A percentile compares a stretch with the other conserved stretches of the same genome.
phyloP scores from a whole-genome alignment of 2,329 filamentous ascomycete species.

The Fusarium lyarnte region DNA sequence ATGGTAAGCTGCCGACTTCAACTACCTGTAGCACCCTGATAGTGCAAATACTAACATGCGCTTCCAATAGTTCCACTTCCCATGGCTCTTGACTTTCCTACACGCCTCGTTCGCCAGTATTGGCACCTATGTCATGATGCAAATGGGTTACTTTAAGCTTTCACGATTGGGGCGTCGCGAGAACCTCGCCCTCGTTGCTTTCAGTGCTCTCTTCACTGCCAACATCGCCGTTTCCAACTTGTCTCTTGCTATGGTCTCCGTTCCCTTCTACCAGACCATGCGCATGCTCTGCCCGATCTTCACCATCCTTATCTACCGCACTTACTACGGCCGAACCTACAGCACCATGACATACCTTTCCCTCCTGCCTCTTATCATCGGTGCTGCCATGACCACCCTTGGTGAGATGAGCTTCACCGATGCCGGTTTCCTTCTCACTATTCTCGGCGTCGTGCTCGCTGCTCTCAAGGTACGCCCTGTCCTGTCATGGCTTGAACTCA shows the following conservation, averaged over 20 bases:
- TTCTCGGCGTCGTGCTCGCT: conserved; percentile 64
- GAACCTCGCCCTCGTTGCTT: conserved; percentile 64
- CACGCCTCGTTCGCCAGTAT: conserved; percentile 66
- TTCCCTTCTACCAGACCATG: conserved; percentile 74
- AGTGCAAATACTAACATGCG: conserved; percentile 28
- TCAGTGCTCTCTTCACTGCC: conserved; percentile 69
- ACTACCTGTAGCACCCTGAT: too few relatives aligned
- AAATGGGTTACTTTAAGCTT: conserved; percentile 62
- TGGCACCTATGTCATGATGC: conserved; percentile 64
- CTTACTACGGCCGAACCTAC: conserved; percentile 65
- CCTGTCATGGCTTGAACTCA: too few relatives aligned
- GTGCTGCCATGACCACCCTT: conserved; percentile 67
- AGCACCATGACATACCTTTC: conserved; percentile 66
- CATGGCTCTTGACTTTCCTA: conserved; percentile 68
- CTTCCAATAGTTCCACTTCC: conserved; percentile 61
- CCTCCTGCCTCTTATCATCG: conserved; percentile 68
- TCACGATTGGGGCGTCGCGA: conserved; percentile 62
- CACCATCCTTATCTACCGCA: conserved; percentile 68
- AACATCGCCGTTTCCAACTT: conserved; percentile 73
- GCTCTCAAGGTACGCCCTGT: conserved; percentile 59
- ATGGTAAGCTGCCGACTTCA: conserved; percentile 49
- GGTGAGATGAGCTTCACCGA: conserved; percentile 72
- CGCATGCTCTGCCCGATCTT: conserved; percentile 70
- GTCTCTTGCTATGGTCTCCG: conserved; percentile 68
- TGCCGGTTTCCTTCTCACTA: conserved; percentile 64